A percentile compares a stretch with the other conserved stretches of the same genome.
These are phyloP conservation scores for Aspergillus novofumigatus DNA, from an alignment of 2,329 filamentous ascomycete genomes.

Conservation along the genomic window DNA sequence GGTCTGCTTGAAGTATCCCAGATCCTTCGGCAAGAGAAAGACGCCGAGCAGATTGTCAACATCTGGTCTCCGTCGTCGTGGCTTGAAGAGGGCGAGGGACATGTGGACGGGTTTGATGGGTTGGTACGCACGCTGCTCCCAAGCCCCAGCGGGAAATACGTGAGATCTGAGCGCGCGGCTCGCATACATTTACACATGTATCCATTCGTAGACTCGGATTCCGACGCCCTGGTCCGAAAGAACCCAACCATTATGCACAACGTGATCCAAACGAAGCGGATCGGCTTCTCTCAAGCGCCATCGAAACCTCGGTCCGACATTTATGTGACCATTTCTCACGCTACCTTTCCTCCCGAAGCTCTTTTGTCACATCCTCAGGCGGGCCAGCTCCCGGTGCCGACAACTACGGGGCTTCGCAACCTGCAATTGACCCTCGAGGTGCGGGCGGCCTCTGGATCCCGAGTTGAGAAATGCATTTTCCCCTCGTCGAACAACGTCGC, in stretches of 20 bases:
- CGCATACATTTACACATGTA: constrained; percentile 75
- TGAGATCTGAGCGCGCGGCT: constrained; percentile 68
- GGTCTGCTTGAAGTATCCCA: constrained; percentile 73
- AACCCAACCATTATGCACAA: constrained; percentile 84
- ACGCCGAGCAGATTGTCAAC: constrained; percentile 69
- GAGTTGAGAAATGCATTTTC: constrained; percentile 83
- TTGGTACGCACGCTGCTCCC: constrained; percentile 70
- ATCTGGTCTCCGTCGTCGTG: constrained; percentile 67
- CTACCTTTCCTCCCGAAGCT: constrained; percentile 66
- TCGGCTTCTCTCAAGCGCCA: constrained; percentile 90
- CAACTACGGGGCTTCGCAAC: constrained; percentile 63
- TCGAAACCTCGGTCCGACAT: constrained; percentile 89
- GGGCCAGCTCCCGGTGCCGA: constrained; percentile 71
- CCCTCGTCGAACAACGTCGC: constrained; percentile 75
- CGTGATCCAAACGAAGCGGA: constrained; percentile 75
- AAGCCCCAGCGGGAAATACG: constrained; percentile 69
- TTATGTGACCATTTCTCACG: constrained; percentile 79
- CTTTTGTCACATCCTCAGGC: constrained; percentile 67
- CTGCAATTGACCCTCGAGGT: constrained; percentile 88
- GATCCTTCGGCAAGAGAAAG: constrained; percentile 66
- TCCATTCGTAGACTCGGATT: constrained; percentile 71
- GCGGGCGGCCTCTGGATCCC: constrained; percentile 69
- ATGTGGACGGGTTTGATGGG: constrained; percentile 66
- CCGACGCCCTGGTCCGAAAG: constrained; percentile 74
- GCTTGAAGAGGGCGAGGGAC: constrained; percentile 54